These are phyloP conservation scores for Paramecium biaurelia DNA, from an alignment of 73 alveolate genomes.

Conservation along the genomic window DNA sequence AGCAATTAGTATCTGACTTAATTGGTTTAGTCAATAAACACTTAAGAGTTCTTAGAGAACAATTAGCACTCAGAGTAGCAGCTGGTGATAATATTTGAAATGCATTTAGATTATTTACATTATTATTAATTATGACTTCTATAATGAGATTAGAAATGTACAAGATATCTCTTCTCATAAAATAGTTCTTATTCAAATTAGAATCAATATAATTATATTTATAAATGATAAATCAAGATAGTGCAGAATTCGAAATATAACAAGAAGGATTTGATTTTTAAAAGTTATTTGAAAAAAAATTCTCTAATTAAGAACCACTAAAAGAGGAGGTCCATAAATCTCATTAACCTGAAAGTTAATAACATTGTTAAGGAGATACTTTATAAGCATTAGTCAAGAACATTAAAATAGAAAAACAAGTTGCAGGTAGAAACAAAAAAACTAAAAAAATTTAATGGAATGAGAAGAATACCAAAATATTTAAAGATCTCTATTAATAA, in stretches of 20 bases:
- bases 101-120: background rate
- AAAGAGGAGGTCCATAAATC: background rate
- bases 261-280: background rate
- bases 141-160: background rate
- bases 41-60: constrained; percentile 28
- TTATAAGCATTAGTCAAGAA: background rate
- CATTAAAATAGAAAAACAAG: background rate
- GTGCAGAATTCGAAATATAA: background rate
- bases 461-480: background rate
- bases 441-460: background rate
- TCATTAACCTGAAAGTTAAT: background rate
- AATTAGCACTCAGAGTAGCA: constrained; percentile 26
- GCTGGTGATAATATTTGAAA: constrained; percentile 43
- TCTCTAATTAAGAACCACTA: background rate
- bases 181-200: background rate
- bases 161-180: background rate
- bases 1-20: constrained; percentile 30
- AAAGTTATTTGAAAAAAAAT: background rate
- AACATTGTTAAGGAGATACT: background rate
- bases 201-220: background rate
- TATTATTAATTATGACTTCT: background rate
- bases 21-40: constrained; percentile 47
- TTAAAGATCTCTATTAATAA: background rate
- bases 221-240: background rate
- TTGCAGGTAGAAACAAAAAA: constrained; percentile 4